Percentiles rank a stretch among this genome's conserved stretches.
Conservation (phyloP, 2,329 filamentous ascomycete genomes). For the Phaeosphaeriaceae sp. region DNA sequence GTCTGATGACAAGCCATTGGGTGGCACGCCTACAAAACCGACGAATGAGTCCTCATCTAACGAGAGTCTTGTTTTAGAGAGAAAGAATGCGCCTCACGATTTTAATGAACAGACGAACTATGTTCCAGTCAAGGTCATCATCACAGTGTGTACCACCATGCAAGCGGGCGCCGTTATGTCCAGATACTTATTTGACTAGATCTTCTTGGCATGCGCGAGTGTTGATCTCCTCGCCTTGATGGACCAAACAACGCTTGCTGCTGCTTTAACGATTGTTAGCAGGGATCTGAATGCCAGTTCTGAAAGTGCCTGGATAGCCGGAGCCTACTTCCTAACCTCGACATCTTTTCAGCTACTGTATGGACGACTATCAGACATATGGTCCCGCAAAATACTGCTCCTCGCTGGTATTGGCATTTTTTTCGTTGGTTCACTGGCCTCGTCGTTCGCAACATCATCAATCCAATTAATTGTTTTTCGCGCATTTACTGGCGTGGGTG, state of each 20-base stretch:
- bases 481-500: constrained; percentile 65
- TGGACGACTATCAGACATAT: constrained; percentile 66
- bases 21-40: neutral
- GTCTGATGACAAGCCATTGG: neutral
- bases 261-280: constrained; percentile 25
- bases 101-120: constrained; percentile 34
- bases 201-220: constrained; percentile 31
- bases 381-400: constrained; percentile 57
- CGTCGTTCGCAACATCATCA: constrained; percentile 60
- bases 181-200: constrained; percentile 13
- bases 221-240: constrained; percentile 28
- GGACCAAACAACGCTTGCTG: constrained; percentile 31
- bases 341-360: constrained; percentile 71
- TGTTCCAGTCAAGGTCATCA: constrained; percentile 26
- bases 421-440: constrained; percentile 63
- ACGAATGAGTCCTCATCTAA: neutral
- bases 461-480: constrained; percentile 64
- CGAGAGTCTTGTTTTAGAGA: neutral
- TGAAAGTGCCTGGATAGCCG: constrained; percentile 64
- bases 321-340: constrained; percentile 62
- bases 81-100: constrained; percentile 1
- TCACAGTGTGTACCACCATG: constrained; percentile 14
- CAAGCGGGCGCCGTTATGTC: too few species aligned
- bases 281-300: constrained; percentile 47
- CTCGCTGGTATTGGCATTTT: constrained; percentile 56